Evolutionary conservation across 2,329 filamentous ascomycete species (phyloP), one percentile per base, ranked within the genome.

Genomic region (Diaporthe citri): DNA sequence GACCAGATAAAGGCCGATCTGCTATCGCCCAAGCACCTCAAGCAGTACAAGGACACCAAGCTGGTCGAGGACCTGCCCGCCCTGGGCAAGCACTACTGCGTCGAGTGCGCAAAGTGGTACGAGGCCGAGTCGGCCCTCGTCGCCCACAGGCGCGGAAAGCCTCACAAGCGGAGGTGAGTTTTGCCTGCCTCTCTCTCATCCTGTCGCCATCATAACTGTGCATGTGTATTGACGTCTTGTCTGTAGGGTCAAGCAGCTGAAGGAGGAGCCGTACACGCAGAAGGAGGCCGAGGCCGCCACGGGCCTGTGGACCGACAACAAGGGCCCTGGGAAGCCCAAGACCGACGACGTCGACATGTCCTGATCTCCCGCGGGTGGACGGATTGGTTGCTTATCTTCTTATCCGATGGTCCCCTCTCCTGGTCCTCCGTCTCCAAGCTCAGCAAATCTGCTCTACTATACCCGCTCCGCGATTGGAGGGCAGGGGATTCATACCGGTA

Each of bases 21-120:
- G 74, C 87, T 89, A 77, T 94, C 93, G 43, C 90, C 94, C 28
- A 94, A 93, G 82, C 96, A 98, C 82, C 91, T 99, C 46, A 86
- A 91, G 62, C 91, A 94, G 78, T 95, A 93, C 88, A 94, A 95
- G 82, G 90, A 92, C 67, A 91, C 92, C 57, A 97, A 98, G 82
- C 91, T 93, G 8, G 86, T 90, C 31, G 96, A 98, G 82, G 97
- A 98, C 80, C 89, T 98, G 48, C 97, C 97, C 4, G 96, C 92
- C 0, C 88, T 98, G 66, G 97, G 97, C 36, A 89, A 91, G 79
- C 93, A 93, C 83, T 98, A 98, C 85, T 99, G 97, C 84, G 88
- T 93, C 22, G 94, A 98, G 84, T 99, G 97, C 84, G 93, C 97
- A 77, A 98, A 97, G 86, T 98, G 95, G 93, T 98, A 97, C 83